These are phyloP conservation scores for Xerophyta viscosa DNA, from an alignment of 106 monocot species.

Conservation along the genomic window DNA sequence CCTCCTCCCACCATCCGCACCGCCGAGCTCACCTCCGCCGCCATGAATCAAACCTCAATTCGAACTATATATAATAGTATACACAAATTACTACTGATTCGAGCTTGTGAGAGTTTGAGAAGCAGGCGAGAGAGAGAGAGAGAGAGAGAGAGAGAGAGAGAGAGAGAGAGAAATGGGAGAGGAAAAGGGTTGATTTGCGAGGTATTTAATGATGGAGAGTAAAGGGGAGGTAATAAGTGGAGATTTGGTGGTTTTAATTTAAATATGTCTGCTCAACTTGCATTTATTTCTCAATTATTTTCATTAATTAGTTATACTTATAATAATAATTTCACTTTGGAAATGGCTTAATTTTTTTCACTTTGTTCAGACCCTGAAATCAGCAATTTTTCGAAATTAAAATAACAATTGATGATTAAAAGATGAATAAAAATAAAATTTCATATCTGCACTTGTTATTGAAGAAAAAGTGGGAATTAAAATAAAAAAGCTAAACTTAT, in stretches of 20 bases:
- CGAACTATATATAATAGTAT: not conserved
- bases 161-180: not conserved
- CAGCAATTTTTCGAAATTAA: no score
- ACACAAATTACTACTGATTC: no score
- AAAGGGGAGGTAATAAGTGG: not conserved
- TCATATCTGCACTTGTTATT: no score
- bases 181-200: not conserved
- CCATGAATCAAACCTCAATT: slow-evolving; percentile 12
- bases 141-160: not conserved
- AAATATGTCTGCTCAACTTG: not conserved
- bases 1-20: not conserved
- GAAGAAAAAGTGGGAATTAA: no score
- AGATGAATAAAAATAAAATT: no score
- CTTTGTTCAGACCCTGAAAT: no score
- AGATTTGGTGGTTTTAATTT: not conserved
- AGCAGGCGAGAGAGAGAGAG: not conserved
- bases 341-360: no score
- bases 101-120: not conserved
- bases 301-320: not conserved
- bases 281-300: not conserved
- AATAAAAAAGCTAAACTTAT: no score
- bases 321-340: not conserved
- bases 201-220: slow-evolving; percentile 1
- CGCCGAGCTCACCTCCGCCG: slow-evolving; percentile 30
- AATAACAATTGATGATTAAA: no score